Evolutionary conservation across 192 early-diverging fungal species (phyloP).

Genomic region (Backusella mclennaniae): DNA sequence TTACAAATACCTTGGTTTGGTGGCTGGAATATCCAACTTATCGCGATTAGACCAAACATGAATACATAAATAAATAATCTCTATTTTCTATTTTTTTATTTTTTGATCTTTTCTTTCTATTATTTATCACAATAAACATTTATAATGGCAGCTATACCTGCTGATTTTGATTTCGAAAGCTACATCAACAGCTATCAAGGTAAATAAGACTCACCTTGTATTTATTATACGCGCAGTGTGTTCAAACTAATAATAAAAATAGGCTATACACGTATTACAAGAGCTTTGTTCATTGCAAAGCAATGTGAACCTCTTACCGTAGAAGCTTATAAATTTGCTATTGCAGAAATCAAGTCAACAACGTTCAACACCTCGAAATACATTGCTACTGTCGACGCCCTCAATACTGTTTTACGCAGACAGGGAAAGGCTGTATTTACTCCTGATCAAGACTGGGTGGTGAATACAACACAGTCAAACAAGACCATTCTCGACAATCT

Average conservation of each 20-base stretch:
- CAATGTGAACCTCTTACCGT: constrained; percentile 62
- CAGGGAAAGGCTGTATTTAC: constrained; percentile 35
- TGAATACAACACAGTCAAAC: constrained; percentile 44
- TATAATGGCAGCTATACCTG: constrained; percentile 8
- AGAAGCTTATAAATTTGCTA: constrained; percentile 65
- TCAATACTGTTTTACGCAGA: constrained; percentile 52
- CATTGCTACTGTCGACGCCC: constrained; percentile 41
- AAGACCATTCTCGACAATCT: constrained; percentile 58
- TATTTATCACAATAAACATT: neutral
- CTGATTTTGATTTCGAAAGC: constrained; percentile 22
- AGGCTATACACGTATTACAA: constrained; percentile 69
- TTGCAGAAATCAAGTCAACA: constrained; percentile 51
- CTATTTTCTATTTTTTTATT: neutral
- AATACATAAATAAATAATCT: neutral
- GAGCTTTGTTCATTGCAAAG: constrained; percentile 74
- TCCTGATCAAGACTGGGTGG: constrained; percentile 48
- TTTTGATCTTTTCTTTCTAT: neutral
- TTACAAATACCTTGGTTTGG: constrained; percentile 27
- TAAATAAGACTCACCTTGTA: neutral
- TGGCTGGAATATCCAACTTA: constrained; percentile 20
- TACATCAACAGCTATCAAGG: constrained; percentile 25
- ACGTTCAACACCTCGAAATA: constrained; percentile 55
- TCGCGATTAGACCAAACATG: constrained; percentile 14
- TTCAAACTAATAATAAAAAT: neutral
- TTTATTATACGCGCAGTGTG: neutral